phyloP scores from a whole-genome alignment of 768 basidiomycete species.

The Termitomyces sp. region DNA sequence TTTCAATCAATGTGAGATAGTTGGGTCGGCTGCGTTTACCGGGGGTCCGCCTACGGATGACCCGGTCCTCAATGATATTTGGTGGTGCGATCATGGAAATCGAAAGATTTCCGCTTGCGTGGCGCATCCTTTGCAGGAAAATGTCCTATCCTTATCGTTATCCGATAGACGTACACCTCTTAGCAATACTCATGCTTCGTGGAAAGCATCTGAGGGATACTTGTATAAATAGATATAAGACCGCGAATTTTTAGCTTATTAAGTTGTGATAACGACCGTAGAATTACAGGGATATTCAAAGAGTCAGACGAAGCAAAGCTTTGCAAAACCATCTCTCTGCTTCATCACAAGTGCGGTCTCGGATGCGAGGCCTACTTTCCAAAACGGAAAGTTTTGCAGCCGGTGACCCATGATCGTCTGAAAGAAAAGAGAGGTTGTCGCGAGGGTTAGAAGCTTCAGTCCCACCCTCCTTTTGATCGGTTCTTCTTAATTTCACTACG shows the following conservation, averaged over 20 bases:
- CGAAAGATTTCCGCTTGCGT: neutral
- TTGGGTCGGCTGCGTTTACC: neutral
- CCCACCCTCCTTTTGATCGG: slow-evolving; percentile 19
- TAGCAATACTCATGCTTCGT: neutral
- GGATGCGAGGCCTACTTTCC: neutral
- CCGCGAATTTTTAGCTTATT: neutral
- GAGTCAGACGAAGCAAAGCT: neutral
- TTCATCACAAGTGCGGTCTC: neutral
- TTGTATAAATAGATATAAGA: neutral
- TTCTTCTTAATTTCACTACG: slow-evolving; percentile 47
- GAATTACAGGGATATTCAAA: neutral
- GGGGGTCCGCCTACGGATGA: neutral
- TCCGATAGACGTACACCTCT: neutral
- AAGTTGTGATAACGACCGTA: neutral
- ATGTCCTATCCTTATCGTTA: neutral
- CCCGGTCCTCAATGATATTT: neutral
- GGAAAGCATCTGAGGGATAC: neutral
- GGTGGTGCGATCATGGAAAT: neutral
- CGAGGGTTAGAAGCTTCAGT: neutral
- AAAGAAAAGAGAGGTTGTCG: neutral
- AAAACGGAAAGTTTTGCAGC: neutral
- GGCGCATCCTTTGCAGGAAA: neutral
- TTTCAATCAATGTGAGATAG: neutral
- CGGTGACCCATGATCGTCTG: neutral
- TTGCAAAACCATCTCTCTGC: neutral